Conservation (phyloP, 352 stramenopile genomes). For the Globisporangium nodosum region DNA sequence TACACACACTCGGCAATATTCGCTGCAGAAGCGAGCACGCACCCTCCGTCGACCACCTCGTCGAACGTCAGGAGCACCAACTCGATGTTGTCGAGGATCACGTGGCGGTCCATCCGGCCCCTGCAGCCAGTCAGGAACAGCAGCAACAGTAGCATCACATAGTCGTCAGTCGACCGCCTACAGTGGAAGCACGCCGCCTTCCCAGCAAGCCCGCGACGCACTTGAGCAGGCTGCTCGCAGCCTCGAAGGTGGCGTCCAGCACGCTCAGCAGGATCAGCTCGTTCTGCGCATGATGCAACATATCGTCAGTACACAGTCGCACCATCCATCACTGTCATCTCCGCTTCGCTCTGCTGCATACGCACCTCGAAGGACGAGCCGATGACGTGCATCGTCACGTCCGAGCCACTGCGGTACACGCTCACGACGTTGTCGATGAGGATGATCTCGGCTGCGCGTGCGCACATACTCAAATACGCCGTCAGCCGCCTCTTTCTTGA, state of each 20-base stretch:
- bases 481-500: not conserved
- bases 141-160: not conserved
- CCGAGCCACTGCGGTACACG: slow-evolving; percentile 83
- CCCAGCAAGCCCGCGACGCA: slow-evolving; percentile 21
- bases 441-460: slow-evolving; percentile 71
- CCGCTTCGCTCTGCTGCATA: not conserved
- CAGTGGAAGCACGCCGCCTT: not conserved
- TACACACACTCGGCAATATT: not conserved
- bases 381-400: slow-evolving; percentile 88
- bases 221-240: slow-evolving; percentile 84
- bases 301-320: not conserved
- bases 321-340: not conserved
- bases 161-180: not conserved
- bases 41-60: slow-evolving; percentile 88
- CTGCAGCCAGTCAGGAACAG: slow-evolving; percentile 16
- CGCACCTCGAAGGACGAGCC: slow-evolving; percentile 72
- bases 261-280: slow-evolving; percentile 87
- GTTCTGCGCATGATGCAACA: slow-evolving; percentile 40
- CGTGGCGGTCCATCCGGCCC: slow-evolving; percentile 80
- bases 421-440: slow-evolving; percentile 89
- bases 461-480: slow-evolving; percentile 3
- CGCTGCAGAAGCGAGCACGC: slow-evolving; percentile 11
- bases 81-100: slow-evolving; percentile 90
- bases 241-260: slow-evolving; percentile 80
- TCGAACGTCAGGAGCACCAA: slow-evolving; percentile 87